Percentiles rank a stretch among this genome's conserved stretches.
Evolutionary conservation across 768 basidiomycete genomes (phyloP).

Genomic region (Lyophyllum shimeji): DNA sequence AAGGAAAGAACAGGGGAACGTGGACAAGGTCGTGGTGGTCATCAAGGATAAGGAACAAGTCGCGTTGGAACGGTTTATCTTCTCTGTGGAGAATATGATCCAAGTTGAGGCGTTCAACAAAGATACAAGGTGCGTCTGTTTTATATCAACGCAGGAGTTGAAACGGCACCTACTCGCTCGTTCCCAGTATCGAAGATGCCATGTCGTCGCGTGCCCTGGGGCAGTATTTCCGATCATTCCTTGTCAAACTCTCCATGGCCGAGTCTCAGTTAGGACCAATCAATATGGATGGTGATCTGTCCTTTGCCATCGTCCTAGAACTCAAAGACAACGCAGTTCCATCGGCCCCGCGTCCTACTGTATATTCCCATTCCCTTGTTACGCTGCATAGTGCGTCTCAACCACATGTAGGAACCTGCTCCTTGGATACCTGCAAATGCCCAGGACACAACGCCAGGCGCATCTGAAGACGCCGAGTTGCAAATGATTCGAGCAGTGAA

Average conservation of each 20-base stretch:
- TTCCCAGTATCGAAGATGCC: conserved; percentile 62
- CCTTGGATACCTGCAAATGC: conserved; percentile 78
- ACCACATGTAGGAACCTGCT: conserved; percentile 53
- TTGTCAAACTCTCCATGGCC: conserved; percentile 78
- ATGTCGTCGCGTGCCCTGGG: conserved; percentile 63
- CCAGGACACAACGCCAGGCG: conserved; percentile 67
- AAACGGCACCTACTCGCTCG: background rate
- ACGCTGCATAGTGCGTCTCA: background rate
- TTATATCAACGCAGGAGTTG: background rate
- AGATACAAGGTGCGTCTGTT: conserved; percentile 52
- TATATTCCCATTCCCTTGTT: conserved; percentile 11
- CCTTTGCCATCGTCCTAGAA: conserved; percentile 84
- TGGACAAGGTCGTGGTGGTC: conserved; percentile 79
- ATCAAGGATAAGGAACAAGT: conserved; percentile 81
- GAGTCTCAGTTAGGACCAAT: conserved; percentile 69
- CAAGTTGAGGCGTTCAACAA: conserved; percentile 68
- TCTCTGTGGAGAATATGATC: conserved; percentile 83
- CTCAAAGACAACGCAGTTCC: conserved; percentile 67
- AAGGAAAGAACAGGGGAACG: conserved; percentile 54
- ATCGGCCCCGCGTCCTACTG: conserved; percentile 48
- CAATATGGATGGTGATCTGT: conserved; percentile 58
- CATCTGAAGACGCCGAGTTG: conserved; percentile 65
- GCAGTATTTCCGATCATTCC: conserved; percentile 80
- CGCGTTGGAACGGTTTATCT: conserved; percentile 87
- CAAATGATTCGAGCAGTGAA: conserved; percentile 80